Conservation (phyloP, 805 yeast species). For the Lachancea thermotolerans region DNA sequence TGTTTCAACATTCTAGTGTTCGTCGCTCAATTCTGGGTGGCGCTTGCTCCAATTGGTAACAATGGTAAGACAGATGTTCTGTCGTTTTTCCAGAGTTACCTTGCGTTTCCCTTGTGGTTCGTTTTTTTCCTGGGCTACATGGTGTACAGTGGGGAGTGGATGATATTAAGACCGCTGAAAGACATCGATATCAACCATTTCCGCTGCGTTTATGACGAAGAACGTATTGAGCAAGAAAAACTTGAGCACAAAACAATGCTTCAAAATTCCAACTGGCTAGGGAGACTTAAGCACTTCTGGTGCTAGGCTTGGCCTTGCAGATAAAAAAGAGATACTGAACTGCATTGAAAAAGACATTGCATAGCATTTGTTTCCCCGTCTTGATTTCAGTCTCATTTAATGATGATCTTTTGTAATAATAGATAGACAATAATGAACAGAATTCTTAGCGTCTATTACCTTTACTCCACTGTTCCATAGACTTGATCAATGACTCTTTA, state of each 20-base stretch:
- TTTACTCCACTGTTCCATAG: too few relatives aligned
- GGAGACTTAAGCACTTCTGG: constrained; percentile 7
- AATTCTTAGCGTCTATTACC: too few relatives aligned
- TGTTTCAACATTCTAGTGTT: constrained; percentile 42
- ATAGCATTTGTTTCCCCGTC: too few relatives aligned
- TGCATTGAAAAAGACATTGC: too few relatives aligned
- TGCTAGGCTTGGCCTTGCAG: constrained; percentile 1
- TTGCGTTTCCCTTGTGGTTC: constrained; percentile 41
- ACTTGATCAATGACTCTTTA: too few relatives aligned
- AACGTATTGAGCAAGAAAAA: constrained; percentile 36
- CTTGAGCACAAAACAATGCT: constrained; percentile 30
- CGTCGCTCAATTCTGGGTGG: constrained; percentile 58
- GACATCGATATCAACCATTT: constrained; percentile 40
- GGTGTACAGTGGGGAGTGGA: constrained; percentile 35
- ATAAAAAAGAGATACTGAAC: neutral
- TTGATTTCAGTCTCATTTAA: neutral
- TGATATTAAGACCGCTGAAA: constrained; percentile 28
- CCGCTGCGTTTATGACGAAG: constrained; percentile 36
- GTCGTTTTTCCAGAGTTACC: constrained; percentile 46
- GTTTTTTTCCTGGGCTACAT: constrained; percentile 46
- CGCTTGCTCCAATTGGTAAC: constrained; percentile 47
- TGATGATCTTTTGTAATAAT: neutral
- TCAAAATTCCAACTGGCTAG: constrained; percentile 8
- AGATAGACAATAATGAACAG: neutral
- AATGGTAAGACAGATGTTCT: constrained; percentile 33